Conservation (phyloP, 2,329 filamentous ascomycete genomes). For the Penicillium sp. region DNA sequence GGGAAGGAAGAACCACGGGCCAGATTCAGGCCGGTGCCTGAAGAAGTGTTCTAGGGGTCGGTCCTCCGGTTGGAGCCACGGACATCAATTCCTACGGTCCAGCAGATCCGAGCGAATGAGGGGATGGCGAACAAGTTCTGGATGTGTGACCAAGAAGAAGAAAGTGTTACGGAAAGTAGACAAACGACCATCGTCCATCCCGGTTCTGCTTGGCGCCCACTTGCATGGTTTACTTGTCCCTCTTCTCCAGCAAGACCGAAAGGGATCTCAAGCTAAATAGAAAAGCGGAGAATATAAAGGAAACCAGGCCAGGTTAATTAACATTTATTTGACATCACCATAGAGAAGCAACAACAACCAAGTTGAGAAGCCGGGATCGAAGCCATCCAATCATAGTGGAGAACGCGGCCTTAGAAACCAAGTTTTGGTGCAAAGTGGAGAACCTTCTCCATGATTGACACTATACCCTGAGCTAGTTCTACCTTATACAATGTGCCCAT, state of each 20-base stretch:
- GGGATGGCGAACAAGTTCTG: not conserved
- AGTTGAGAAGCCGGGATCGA: constrained; percentile 11
- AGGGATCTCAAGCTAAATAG: not conserved
- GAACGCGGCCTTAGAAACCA: not conserved
- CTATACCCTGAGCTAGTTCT: not conserved
- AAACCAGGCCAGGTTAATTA: too few species aligned
- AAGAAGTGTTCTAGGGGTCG: constrained; percentile 17
- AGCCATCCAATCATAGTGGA: constrained; percentile 15
- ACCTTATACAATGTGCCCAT: not conserved
- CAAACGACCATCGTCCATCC: constrained; percentile 5
- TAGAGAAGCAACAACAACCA: not conserved
- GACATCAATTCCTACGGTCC: constrained; percentile 28
- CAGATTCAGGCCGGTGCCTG: constrained; percentile 19
- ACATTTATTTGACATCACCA: too few species aligned
- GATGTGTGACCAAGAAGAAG: constrained; percentile 6
- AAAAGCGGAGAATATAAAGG: not conserved
- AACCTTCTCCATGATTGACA: too few species aligned
- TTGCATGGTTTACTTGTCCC: not conserved
- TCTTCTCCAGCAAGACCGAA: not conserved
- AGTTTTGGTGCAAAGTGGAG: constrained; percentile 4
- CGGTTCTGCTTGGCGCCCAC: not conserved
- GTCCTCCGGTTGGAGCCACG: constrained; percentile 21
- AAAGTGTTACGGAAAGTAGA: not conserved
- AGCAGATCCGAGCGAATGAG: constrained; percentile 27
- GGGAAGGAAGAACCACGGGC: constrained; percentile 15